These are phyloP conservation scores for Penicillium parvum DNA, from an alignment of 495 filamentous ascomycete species.

Conservation along the genomic window DNA sequence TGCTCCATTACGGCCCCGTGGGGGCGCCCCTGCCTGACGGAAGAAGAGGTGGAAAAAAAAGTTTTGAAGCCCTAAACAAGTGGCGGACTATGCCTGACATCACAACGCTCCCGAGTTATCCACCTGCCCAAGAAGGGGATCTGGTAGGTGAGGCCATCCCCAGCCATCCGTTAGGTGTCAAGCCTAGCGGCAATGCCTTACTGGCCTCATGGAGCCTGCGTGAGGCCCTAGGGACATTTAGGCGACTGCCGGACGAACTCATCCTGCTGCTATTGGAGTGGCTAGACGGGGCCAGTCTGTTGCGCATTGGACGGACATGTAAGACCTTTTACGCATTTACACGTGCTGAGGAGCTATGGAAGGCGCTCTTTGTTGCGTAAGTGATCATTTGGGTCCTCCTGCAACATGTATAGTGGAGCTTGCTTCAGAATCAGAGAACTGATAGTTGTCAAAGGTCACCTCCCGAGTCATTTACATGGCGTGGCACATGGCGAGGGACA, in stretches of 20 bases:
- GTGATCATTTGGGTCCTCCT: conserved; percentile 38
- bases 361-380: conserved; percentile 80
- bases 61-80: conserved; percentile 27
- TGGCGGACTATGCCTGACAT: conserved; percentile 30
- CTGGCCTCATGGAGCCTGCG: conserved; percentile 62
- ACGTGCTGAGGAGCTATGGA: conserved; percentile 86
- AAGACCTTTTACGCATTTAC: conserved; percentile 86
- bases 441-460: conserved; percentile 26
- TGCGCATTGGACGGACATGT: conserved; percentile 73
- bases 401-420: too few relatives aligned
- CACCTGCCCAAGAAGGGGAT: conserved; percentile 17
- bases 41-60: conserved; percentile 13
- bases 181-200: conserved; percentile 84
- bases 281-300: conserved; percentile 59
- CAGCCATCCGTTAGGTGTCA: conserved; percentile 78
- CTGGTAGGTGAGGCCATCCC: conserved; percentile 49
- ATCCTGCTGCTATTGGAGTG: conserved; percentile 70
- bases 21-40: conserved; percentile 7
- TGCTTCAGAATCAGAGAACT: too few relatives aligned
- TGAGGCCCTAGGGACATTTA: conserved; percentile 56
- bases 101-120: conserved; percentile 23
- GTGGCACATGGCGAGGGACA: conserved; percentile 82
- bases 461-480: conserved; percentile 61
- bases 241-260: conserved; percentile 73
- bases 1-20: background rate